Evolutionary conservation across 1,284 basidiomycete species (phyloP).

Genomic region (Ganoderma multipileum): DNA sequence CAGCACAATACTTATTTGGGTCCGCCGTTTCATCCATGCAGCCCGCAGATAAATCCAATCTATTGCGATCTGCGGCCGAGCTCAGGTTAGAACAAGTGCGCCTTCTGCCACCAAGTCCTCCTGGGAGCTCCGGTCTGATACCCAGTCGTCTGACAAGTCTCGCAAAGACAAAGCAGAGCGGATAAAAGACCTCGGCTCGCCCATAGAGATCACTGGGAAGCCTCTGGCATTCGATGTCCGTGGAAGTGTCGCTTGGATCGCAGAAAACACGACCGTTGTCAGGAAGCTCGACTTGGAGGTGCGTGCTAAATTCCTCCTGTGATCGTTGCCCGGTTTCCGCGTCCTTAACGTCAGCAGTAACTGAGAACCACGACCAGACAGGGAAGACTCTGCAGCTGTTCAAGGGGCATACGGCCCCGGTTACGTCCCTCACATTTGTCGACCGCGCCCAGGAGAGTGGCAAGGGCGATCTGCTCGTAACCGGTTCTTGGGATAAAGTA

Average conservation of each 20-base stretch:
- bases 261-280: constrained; percentile 82
- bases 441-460: constrained; percentile 45
- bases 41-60: constrained; percentile 43
- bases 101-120: neutral
- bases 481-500: constrained; percentile 92
- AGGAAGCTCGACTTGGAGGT: constrained; percentile 82
- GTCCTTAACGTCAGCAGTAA: neutral
- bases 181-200: constrained; percentile 75
- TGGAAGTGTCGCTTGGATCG: constrained; percentile 79
- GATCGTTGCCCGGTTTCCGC: neutral
- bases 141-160: constrained; percentile 48
- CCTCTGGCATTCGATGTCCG: constrained; percentile 74
- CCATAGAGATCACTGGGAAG: constrained; percentile 79
- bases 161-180: constrained; percentile 77
- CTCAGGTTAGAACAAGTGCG: constrained; percentile 71
- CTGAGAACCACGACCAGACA: constrained; percentile 55
- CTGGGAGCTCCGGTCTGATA: constrained; percentile 10
- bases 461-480: constrained; percentile 66
- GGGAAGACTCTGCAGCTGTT: constrained; percentile 80
- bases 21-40: constrained; percentile 27
- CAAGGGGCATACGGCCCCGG: constrained; percentile 86
- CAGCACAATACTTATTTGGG: too few relatives aligned
- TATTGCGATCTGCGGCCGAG: constrained; percentile 79
- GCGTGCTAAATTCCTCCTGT: constrained; percentile 24
- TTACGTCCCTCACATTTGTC: constrained; percentile 80